Evolutionary conservation across 2,329 filamentous ascomycete species (phyloP), one percentile per base, ranked within the genome.

Genomic region (Cadophora malorum): DNA sequence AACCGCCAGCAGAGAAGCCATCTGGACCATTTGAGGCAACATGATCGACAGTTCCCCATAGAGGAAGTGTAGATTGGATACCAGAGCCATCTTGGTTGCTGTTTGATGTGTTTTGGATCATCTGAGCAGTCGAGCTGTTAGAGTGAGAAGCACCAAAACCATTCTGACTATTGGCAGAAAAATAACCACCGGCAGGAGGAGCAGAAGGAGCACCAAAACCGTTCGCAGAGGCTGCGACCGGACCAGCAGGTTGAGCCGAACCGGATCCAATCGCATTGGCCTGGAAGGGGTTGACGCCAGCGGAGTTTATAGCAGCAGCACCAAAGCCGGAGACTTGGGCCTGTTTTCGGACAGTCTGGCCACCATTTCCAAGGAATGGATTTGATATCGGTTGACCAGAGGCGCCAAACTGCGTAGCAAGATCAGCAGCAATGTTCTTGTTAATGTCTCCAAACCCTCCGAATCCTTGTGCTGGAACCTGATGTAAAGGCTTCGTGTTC

Each of bases 191-290:
- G 21, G 14, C 21, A 59, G 14, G 21, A 38, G 56, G 21, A 8
- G 10, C 56, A 59, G 56, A 45, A 23, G 56, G 35, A 45, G 56
- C 56, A 28, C 33, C 35, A 28, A 59, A 59, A 21, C 35, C 56
- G 16, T 25, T 45, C 28, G 28, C 28, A 23, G 21, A 35, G 4
- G 45, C 45, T 19, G 41, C 16, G 41, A 45, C 41, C 12, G 12
- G 41, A 16, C 12, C 45, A 49, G 6, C 19, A 19, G 45, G n/a
- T 19, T 21, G 19, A 21, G n/a, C 45, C 5, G 19, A 49, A 49
- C 28, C n/a, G 25, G 21, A 21, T 19, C 31, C 8, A 58, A 4
- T n/a, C 23, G 7, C n/a, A 41, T 28, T 59, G 56, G 10, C 21
- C 12, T 16, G 35, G 56, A 45, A 59, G 21, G 56, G 56, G 12